These are phyloP conservation scores for Mycena epipterygia DNA, from an alignment of 768 basidiomycete species.

Conservation along the genomic window DNA sequence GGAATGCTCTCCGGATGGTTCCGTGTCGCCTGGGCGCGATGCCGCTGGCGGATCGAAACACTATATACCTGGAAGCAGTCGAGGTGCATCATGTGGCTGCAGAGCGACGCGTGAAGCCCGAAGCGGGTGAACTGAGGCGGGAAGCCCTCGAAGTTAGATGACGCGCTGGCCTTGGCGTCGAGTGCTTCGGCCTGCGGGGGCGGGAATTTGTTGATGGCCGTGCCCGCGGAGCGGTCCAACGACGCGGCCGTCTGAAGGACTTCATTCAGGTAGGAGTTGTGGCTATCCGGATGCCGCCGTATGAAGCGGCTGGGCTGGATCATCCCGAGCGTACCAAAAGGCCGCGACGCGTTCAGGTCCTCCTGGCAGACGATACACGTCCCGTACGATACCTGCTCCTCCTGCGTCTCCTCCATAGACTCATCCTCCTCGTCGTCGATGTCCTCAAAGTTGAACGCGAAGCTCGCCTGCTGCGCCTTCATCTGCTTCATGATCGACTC, in stretches of 20 bases:
- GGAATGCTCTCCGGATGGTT: conserved; percentile 97
- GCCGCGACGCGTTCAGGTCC: conserved; percentile 76
- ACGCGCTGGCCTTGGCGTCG: conserved; percentile 57
- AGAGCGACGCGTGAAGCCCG: conserved; percentile 89
- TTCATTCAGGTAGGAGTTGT: conserved; percentile 78
- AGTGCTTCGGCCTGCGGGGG: conserved; percentile 64
- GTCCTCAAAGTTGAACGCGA: conserved; percentile 81
- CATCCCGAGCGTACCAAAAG: conserved; percentile 90
- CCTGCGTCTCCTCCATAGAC: conserved; percentile 64
- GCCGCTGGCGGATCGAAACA: conserved; percentile 87
- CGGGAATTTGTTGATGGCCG: conserved; percentile 56
- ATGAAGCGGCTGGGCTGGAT: conserved; percentile 91
- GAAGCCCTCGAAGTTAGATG: conserved; percentile 80
- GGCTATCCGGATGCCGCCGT: conserved; percentile 80
- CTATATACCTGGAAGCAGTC: conserved; percentile 95
- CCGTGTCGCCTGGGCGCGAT: conserved; percentile 88
- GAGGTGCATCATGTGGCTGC: conserved; percentile 97
- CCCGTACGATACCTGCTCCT: conserved; percentile 74
- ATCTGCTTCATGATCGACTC: conserved; percentile 96
- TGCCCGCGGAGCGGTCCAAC: conserved; percentile 67
- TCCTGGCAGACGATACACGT: conserved; percentile 99
- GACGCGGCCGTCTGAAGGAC: conserved; percentile 72
- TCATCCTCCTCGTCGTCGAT: conserved; percentile 80
- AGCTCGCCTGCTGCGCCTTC: conserved; percentile 91
- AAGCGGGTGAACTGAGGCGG: conserved; percentile 81